Evolutionary conservation across 495 filamentous ascomycete species (phyloP).

Genomic region (Aspergillus hancockii): DNA sequence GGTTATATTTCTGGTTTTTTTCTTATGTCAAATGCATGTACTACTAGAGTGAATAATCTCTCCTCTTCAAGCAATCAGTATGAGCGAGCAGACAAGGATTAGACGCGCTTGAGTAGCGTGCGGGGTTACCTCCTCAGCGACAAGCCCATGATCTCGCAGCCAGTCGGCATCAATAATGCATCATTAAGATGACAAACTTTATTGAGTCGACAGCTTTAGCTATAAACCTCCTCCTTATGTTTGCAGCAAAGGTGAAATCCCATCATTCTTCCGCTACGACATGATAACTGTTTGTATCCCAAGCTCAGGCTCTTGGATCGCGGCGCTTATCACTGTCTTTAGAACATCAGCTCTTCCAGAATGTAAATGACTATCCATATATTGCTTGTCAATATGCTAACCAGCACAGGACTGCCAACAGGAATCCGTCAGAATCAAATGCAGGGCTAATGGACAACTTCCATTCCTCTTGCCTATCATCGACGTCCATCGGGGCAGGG

Average conservation of each 20-base stretch:
- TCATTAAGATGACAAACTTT: no score
- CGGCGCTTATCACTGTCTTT: not conserved
- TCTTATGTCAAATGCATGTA: no score
- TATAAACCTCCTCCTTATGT: not conserved
- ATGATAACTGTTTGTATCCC: not conserved
- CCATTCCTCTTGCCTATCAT: conserved; percentile 1
- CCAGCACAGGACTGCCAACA: conserved; percentile 10
- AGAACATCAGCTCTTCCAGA: not conserved
- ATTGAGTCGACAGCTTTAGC: no score
- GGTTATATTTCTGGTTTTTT: no score
- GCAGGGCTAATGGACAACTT: conserved; percentile 7
- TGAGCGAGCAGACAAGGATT: no score
- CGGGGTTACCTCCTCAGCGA: no score
- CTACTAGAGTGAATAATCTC: no score
- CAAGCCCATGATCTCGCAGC: no score
- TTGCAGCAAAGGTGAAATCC: not conserved
- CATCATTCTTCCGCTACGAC: not conserved
- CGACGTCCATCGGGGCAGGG: conserved; percentile 5
- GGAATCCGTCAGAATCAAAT: not conserved
- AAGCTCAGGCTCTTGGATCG: conserved; percentile 5
- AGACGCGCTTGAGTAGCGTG: no score
- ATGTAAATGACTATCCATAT: conserved; percentile 5
- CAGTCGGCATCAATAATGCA: no score
- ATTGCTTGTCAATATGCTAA: not conserved
- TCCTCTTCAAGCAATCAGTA: no score